These are phyloP conservation scores for Kodamaea ohmeri DNA, from an alignment of 1,139 yeast genomes.

Conservation along the genomic window DNA sequence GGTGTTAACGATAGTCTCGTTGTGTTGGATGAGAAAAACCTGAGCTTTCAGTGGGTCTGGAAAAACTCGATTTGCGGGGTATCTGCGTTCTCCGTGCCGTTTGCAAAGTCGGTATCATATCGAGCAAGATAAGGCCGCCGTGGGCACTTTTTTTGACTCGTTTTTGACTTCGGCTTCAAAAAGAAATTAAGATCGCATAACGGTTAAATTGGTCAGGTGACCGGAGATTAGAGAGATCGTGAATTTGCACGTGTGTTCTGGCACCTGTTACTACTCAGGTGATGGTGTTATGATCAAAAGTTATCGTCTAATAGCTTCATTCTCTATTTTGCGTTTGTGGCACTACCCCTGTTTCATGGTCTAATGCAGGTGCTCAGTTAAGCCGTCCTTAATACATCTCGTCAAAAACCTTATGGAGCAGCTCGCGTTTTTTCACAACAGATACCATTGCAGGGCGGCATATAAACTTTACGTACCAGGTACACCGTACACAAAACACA, in stretches of 20 bases:
- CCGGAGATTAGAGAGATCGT: no score
- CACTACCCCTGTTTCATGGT: neutral
- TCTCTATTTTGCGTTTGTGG: neutral
- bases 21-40: no score
- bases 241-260: no score
- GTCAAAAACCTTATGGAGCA: neutral
- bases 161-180: neutral
- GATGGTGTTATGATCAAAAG: neutral
- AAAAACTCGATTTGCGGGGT: neutral
- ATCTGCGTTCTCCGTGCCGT: neutral
- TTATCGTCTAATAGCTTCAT: conserved; percentile 2
- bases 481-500: no score
- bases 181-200: neutral
- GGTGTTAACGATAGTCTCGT: no score
- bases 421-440: no score
- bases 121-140: neutral
- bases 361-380: neutral
- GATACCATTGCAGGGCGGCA: no score
- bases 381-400: neutral
- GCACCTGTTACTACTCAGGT: no score
- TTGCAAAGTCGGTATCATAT: neutral
- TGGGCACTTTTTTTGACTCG: neutral
- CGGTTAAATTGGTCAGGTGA: neutral
- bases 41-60: neutral
- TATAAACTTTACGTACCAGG: no score